Evolutionary conservation across 768 basidiomycete species (phyloP), one percentile per base, ranked within the genome.

Genomic region (Hemileccinum rubropunctum): DNA sequence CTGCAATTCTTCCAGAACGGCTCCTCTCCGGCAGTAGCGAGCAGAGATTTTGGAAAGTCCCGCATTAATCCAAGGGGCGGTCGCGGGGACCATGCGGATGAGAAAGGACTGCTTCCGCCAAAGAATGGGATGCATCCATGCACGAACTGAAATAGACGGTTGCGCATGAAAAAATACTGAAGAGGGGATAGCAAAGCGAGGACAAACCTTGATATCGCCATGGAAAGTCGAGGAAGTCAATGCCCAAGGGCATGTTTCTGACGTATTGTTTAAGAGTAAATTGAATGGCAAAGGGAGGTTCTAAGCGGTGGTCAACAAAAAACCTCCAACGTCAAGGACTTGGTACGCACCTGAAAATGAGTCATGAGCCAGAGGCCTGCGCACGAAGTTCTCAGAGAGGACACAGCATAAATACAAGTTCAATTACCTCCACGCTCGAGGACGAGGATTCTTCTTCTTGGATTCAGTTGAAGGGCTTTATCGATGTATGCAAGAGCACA

Each of bases 401-500:
- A 14, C 4, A 28, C 12, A 2, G 3, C 2, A 34, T 12, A 7
- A 8, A 7, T 12, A n/a, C 2, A 17, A 6, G 8, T 34, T 23
- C n/a, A n/a, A 17, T 41, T 26, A 46, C 53, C 46, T 30, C 58
- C 47, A 18, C 58, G 51, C 33, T 59, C 58, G 17, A 51, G 53
- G 10, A 59, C 44, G 37, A 59, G 57, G 18, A 59, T 59, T 45
- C 38, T 48, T 36, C 58, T 39, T 34, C 33, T 40, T 11, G 58
- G 58, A 17, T 59, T 23, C 34, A 52, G 17, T 32, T 48, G 13
- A 17, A 59, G 57, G n/a, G 58, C 53, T 11, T 34, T 36, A 27
- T 53, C 56, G 27, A 59, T 48, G 44, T 59, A 59, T 4, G 58
- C 58, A 26, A 59, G 58, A 21, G 58, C 56, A 14, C 54, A 55